Base-by-base conservation (phyloP, 2,329 filamentous ascomycete species). In the Neonectria hederae region DNA sequence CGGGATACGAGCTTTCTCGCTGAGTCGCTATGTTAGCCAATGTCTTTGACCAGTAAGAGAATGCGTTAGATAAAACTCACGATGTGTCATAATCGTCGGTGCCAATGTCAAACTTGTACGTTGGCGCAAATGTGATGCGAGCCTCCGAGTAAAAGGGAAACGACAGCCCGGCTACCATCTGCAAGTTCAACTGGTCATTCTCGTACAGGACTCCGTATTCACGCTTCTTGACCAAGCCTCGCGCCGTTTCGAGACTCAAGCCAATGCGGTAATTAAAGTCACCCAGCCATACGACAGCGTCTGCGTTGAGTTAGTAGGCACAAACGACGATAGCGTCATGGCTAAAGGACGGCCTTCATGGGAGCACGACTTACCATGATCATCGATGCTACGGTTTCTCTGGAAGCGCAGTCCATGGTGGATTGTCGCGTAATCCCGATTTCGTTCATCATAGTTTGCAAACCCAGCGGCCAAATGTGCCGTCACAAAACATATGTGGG, bases 231-330 rank as follows among this genome's bases (percentile, higher is more conserved):
- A 97, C 88, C 10, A 97, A 82, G 32, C 89, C 86, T 69, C 92
- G 90, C 8, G 93, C 92, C 64, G 86, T 89, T 42, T 97, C 93
- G 68, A 93, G 89, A 48, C 86, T 86, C 62, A 98, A 84, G 1
- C 94, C 95, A 72, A 99, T 97, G 19, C 96, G 91, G 79, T 99
- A 99, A 76, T 99, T 99, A 83, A 99, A 99, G 78, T 99, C 96
- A 5, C 96, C 96, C 45, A 97, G 86, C 95, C 96, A 99, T 57
- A 97, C 90, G 38, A 98, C 90, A 22, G 92, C 86, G 70, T 90
- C 88, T 86, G 48, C n/a, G n/a, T 26, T 48, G 3, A 30, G 43
- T 66, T 40, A 65, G 67, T 76, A 68, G 79, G 71, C 32, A 49
- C 6, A 35, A 10, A 19, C 26, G 10, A 28, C 30, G 13, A 46